Evolutionary conservation across 345 rosid genomes (phyloP).

Genomic region (Salix udensis): DNA sequence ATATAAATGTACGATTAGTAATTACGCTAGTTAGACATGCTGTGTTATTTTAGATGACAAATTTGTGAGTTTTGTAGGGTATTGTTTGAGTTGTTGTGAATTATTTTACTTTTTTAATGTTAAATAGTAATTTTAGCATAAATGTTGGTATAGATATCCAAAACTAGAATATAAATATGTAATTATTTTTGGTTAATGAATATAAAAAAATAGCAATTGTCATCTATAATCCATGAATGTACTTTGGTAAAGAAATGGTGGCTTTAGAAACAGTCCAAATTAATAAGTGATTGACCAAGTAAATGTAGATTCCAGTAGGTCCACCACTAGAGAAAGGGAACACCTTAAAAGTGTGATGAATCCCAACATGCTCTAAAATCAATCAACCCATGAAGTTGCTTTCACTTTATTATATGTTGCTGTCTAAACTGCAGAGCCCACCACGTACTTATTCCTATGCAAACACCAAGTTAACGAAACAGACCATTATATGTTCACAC

Average conservation of each 20-base stretch:
- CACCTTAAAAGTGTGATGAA: not conserved
- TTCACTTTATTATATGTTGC: not conserved
- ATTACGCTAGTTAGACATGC: too few species aligned
- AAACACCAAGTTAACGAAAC: not conserved
- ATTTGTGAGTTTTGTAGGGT: too few species aligned
- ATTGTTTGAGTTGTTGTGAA: too few species aligned
- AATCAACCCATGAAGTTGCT: not conserved
- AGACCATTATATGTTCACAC: too few species aligned
- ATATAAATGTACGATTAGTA: too few species aligned
- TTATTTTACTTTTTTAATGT: too few species aligned
- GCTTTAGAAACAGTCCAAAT: not conserved
- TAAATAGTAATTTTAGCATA: too few species aligned
- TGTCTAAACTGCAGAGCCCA: constrained; percentile 1
- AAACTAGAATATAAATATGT: too few species aligned
- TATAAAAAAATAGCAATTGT: too few species aligned
- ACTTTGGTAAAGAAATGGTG: not conserved
- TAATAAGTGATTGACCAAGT: not conserved
- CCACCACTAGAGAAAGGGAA: not conserved
- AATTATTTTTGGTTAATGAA: too few species aligned
- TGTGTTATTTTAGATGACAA: too few species aligned
- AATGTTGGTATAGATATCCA: too few species aligned
- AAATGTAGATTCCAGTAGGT: not conserved
- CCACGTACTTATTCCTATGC: not conserved
- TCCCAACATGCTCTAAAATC: constrained; percentile 17
- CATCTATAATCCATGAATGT: not conserved